Evolutionary conservation across 768 basidiomycete genomes (phyloP).

Genomic region (Boletus huronensis): DNA sequence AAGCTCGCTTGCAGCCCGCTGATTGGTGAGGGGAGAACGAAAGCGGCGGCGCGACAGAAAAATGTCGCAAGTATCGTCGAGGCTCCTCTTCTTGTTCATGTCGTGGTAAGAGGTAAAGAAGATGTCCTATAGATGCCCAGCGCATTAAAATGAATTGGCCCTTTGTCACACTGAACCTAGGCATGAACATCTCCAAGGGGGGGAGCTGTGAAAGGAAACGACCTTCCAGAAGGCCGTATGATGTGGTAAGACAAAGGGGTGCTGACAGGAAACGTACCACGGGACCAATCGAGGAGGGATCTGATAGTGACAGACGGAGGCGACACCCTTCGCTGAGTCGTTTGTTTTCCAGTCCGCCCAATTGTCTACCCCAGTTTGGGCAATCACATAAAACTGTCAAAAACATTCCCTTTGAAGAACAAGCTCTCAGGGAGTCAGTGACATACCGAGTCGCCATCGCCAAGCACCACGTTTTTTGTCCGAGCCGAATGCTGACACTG

Average conservation of each 20-base stretch:
- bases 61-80: constrained; percentile 30
- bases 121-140: neutral
- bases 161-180: constrained; percentile 16
- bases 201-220: constrained; percentile 15
- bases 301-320: neutral
- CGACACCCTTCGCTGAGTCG: constrained; percentile 16
- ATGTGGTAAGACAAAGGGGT: constrained; percentile 23
- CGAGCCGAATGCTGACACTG: constrained; percentile 2
- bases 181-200: constrained; percentile 11
- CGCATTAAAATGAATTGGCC: constrained; percentile 10
- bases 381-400: constrained; percentile 8
- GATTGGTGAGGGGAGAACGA: constrained; percentile 4
- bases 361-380: constrained; percentile 21
- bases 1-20: constrained; percentile 12
- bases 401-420: constrained; percentile 5
- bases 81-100: constrained; percentile 29
- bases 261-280: constrained; percentile 2
- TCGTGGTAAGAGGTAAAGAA: constrained; percentile 19
- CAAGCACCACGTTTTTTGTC: constrained; percentile 1
- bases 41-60: constrained; percentile 24
- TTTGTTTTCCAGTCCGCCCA: constrained; percentile 24
- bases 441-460: constrained; percentile 6
- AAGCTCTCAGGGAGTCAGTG: neutral
- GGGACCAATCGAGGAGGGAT: constrained; percentile 7
- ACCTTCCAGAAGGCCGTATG: constrained; percentile 5